Conservation (phyloP, 805 yeast species). For the Spathaspora girioi region DNA sequence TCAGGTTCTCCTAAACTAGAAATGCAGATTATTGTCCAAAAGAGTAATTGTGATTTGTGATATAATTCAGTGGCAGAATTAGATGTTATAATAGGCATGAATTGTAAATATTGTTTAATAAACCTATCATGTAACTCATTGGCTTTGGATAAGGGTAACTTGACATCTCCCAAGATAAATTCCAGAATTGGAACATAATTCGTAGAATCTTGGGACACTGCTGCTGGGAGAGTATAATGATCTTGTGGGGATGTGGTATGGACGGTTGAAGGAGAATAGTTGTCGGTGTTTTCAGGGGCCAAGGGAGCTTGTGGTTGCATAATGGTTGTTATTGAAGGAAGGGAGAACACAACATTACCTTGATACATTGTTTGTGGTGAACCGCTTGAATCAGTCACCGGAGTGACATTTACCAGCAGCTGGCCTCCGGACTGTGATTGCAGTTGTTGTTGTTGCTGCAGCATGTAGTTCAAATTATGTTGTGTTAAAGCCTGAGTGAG, state of each 20-base stretch:
- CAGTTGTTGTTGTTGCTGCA: conserved; percentile 14
- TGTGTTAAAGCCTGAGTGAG: conserved; percentile 61
- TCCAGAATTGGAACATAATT: conserved; percentile 43
- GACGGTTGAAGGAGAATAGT: conserved; percentile 21
- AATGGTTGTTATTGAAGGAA: conserved; percentile 1
- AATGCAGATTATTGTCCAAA: conserved; percentile 88
- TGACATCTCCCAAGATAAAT: conserved; percentile 74
- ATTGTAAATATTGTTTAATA: conserved; percentile 64
- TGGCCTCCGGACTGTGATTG: not conserved
- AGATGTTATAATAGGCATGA: conserved; percentile 74
- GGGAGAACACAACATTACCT: not conserved
- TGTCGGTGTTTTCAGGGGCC: conserved; percentile 20
- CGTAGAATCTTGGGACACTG: not conserved
- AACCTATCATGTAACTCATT: conserved; percentile 68
- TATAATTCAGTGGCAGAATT: conserved; percentile 71
- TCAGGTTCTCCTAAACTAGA: conserved; percentile 86
- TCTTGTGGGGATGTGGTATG: conserved; percentile 1
- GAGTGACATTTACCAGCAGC: not conserved
- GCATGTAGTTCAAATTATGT: conserved; percentile 30
- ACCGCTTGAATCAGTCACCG: not conserved
- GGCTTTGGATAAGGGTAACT: conserved; percentile 63
- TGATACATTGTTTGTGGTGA: not conserved
- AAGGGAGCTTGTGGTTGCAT: conserved; percentile 3
- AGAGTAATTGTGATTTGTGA: conserved; percentile 76
- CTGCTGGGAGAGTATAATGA: not conserved